A percentile compares a stretch with the other conserved stretches of the same genome.
These are phyloP conservation scores for Pseudovirgaria hyperparasitica DNA, from an alignment of 2,329 filamentous ascomycete species.

Conservation along the genomic window DNA sequence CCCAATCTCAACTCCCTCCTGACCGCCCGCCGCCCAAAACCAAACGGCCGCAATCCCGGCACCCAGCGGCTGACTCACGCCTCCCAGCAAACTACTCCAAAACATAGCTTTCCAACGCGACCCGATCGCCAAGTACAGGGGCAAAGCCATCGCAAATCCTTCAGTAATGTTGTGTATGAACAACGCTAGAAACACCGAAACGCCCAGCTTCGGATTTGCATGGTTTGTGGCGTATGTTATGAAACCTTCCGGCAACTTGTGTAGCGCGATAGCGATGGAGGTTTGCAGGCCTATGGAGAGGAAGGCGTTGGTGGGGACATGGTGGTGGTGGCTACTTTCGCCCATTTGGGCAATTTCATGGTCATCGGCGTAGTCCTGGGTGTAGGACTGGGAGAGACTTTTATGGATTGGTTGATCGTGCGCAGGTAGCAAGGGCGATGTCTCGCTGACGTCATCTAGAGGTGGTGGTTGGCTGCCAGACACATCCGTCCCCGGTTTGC, in stretches of 20 bases:
- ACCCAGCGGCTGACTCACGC: constrained; percentile 74
- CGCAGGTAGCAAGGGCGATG: constrained; percentile 6
- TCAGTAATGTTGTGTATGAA: constrained; percentile 98
- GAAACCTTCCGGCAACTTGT: constrained; percentile 82
- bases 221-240: constrained; percentile 97
- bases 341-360: no score
- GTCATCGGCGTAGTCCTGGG: constrained; percentile 7
- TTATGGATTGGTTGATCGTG: constrained; percentile 9
- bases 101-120: constrained; percentile 71
- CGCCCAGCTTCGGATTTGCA: constrained; percentile 75
- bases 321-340: constrained; percentile 87
- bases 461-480: constrained; percentile 13
- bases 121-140: constrained; percentile 79
- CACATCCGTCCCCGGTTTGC: no score
- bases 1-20: constrained; percentile 32
- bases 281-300: constrained; percentile 93
- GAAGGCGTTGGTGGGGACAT: constrained; percentile 89
- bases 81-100: constrained; percentile 73
- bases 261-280: constrained; percentile 83
- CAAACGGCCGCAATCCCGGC: constrained; percentile 74
- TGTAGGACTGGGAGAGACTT: constrained; percentile 11
- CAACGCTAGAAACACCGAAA: constrained; percentile 87
- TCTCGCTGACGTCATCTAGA: constrained; percentile 16
- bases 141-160: constrained; percentile 86
- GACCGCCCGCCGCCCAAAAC: constrained; percentile 58